phyloP scores from a whole-genome alignment of 129 eudicot species.

The Apium graveolens region DNA sequence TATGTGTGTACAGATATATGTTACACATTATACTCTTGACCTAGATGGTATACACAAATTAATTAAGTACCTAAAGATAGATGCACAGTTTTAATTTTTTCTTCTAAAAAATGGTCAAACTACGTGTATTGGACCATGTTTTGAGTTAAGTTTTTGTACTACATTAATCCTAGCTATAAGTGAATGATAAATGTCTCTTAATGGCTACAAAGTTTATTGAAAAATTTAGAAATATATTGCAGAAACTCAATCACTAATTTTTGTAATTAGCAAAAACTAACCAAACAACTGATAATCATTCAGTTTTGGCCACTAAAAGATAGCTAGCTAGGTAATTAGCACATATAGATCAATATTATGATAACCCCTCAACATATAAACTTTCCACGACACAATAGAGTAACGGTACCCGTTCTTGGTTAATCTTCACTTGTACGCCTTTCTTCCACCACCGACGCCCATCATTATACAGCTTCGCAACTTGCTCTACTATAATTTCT shows the following conservation, averaged over 20 bases:
- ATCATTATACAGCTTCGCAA: slow-evolving; percentile 40
- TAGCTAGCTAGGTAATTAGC: slow-evolving; percentile 4
- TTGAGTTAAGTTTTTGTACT: no score
- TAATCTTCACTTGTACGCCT: slow-evolving; percentile 53
- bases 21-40: no score
- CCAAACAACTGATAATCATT: neutral
- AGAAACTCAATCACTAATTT: neutral
- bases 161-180: no score
- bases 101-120: no score
- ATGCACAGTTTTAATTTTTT: no score
- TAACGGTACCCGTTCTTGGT: slow-evolving; percentile 25
- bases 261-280: neutral
- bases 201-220: no score
- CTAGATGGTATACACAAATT: no score
- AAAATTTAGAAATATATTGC: neutral
- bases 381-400: slow-evolving; percentile 23
- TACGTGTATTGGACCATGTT: no score
- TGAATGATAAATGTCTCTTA: no score
- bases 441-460: slow-evolving; percentile 70
- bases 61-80: no score
- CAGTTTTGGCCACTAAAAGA: neutral
- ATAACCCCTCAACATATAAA: neutral
- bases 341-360: neutral
- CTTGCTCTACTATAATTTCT: neutral
- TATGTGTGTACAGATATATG: no score